phyloP scores from a whole-genome alignment of 2,329 filamentous ascomycete species.

The Orbilia quercus region DNA sequence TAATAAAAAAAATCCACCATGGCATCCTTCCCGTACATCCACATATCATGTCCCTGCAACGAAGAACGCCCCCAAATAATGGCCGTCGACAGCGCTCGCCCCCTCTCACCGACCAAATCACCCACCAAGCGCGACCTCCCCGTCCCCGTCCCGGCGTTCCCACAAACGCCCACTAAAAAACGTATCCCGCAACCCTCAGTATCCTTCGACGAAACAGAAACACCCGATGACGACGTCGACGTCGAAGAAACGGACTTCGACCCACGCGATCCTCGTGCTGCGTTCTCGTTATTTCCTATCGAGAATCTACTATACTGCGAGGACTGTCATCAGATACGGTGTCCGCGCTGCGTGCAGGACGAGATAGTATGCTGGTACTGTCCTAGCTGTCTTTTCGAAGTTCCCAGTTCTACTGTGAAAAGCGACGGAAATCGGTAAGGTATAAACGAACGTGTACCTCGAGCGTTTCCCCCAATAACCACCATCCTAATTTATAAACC shows the following conservation, averaged over 20 bases:
- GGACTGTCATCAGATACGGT: conserved; percentile 95
- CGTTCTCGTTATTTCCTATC: conserved; percentile 90
- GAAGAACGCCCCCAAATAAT: conserved; percentile 63
- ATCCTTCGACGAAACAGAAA: conserved; percentile 36
- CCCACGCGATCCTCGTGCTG: conserved; percentile 82
- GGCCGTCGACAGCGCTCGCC: conserved; percentile 50
- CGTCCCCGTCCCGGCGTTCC: conserved; percentile 10
- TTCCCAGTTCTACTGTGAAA: conserved; percentile 90
- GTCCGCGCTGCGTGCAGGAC: conserved; percentile 88
- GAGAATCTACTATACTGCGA: conserved; percentile 96
- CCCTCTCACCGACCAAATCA: conserved; percentile 62
- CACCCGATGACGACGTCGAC: conserved; percentile 63
- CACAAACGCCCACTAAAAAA: conserved; percentile 51
- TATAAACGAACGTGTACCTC: conserved; percentile 6
- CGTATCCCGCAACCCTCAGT: conserved; percentile 56
- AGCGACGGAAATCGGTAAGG: conserved; percentile 87
- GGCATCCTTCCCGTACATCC: conserved; percentile 70
- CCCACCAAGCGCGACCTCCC: conserved; percentile 62
- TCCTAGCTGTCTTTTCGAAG: conserved; percentile 93
- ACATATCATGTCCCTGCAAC: conserved; percentile 74
- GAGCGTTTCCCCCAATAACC: too few relatives aligned
- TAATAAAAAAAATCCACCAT: conserved; percentile 25
- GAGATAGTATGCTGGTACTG: conserved; percentile 97
- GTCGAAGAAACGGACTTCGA: conserved; percentile 84
- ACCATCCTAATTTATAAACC: too few relatives aligned